Conservation (phyloP, 2,329 filamentous ascomycete species). For the Colletotrichum filicis region DNA sequence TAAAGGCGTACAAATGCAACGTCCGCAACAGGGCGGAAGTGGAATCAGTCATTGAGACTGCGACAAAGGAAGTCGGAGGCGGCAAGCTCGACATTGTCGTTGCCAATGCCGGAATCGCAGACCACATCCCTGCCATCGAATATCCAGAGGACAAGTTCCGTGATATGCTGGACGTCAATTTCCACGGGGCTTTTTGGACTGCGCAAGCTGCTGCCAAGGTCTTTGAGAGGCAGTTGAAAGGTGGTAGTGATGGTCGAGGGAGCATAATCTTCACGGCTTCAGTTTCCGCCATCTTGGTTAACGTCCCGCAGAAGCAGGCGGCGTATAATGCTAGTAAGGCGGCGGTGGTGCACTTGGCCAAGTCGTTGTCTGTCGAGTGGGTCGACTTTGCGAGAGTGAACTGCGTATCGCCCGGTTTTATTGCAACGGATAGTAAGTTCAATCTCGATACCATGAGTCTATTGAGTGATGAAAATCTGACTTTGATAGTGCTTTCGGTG, state of each 20-base stretch:
- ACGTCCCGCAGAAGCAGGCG: conserved; percentile 48
- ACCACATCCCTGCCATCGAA: conserved; percentile 49
- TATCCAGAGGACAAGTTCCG: conserved; percentile 52
- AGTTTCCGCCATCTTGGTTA: conserved; percentile 52
- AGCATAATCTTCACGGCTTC: conserved; percentile 54
- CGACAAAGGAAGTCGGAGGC: conserved; percentile 46
- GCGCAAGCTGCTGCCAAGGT: conserved; percentile 53
- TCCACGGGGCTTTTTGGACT: conserved; percentile 55
- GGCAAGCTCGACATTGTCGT: conserved; percentile 53
- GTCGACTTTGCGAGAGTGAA: conserved; percentile 64
- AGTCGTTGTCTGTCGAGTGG: conserved; percentile 80
- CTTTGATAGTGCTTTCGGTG: conserved; percentile 18
- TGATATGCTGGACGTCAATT: conserved; percentile 51
- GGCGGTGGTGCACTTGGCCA: conserved; percentile 76
- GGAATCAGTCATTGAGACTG: conserved; percentile 40
- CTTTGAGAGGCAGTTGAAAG: conserved; percentile 47
- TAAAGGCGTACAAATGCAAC: conserved; percentile 51
- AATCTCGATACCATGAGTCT: conserved; percentile 60
- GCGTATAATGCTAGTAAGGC: conserved; percentile 84
- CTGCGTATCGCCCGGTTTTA: conserved; percentile 32
- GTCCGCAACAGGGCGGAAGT: conserved; percentile 45
- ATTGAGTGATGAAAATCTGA: conserved; percentile 65
- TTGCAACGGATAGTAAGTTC: conserved; percentile 28
- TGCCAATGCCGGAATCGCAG: conserved; percentile 53
- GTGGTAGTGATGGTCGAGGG: conserved; percentile 40